Evolutionary conservation across 2,329 filamentous ascomycete species (phyloP).

Genomic region (Sporothrix inflata): DNA sequence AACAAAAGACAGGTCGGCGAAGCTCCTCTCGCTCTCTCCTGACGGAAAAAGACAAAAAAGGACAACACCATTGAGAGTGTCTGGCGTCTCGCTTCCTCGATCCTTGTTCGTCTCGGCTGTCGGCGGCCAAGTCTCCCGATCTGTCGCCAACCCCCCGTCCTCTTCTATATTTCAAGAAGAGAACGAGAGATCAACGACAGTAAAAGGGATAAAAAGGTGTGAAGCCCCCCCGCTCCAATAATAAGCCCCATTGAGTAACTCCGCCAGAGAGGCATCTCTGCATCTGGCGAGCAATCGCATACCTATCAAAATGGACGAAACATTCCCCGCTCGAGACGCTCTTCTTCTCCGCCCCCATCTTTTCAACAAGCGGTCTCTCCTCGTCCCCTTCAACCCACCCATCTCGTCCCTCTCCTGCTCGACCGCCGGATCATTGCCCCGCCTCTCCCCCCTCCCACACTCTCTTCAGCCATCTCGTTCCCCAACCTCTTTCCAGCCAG

Average conservation of each 20-base stretch:
- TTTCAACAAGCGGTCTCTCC: constrained; percentile 29
- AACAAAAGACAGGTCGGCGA: constrained; percentile 24
- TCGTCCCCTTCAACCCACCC: background rate
- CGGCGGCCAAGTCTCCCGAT: background rate
- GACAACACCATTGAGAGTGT: constrained; percentile 31
- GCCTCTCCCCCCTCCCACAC: constrained; percentile 6
- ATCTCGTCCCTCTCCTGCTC: constrained; percentile 25
- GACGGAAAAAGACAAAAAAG: background rate
- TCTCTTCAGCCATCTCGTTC: constrained; percentile 15
- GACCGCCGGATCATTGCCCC: background rate
- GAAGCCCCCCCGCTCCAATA: constrained; percentile 90
- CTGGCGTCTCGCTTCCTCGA: constrained; percentile 26
- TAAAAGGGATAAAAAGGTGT: constrained; percentile 25
- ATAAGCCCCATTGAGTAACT: constrained; percentile 99
- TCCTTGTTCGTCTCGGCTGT: background rate
- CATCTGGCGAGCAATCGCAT: constrained; percentile 83
- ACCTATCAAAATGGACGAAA: constrained; percentile 93
- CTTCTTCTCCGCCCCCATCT: constrained; percentile 2
- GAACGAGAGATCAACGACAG: background rate
- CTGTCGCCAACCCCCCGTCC: background rate
- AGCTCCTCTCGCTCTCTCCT: background rate
- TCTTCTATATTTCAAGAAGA: background rate
- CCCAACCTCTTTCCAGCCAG: background rate
- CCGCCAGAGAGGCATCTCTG: constrained; percentile 44
- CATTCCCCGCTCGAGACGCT: constrained; percentile 55